Conservation (phyloP, 176 grass and related monocot species). For the Cenchrus americanus region DNA sequence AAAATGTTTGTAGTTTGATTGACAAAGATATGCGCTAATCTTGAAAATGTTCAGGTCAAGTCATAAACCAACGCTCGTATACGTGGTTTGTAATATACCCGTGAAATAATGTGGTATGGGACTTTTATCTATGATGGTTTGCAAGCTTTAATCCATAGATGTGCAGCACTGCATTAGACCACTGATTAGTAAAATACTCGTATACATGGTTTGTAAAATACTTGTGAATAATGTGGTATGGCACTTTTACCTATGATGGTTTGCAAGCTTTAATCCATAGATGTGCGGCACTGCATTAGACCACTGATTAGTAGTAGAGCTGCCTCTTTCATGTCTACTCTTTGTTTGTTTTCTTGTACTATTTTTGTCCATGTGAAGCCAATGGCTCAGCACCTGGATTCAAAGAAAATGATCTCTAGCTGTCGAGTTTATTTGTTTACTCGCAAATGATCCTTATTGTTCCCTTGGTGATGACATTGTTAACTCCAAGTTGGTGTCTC, state of each 20-base stretch:
- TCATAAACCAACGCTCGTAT: neutral
- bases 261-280: neutral
- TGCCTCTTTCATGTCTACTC: neutral
- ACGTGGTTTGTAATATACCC: neutral
- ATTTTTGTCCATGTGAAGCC: neutral
- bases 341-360: slow-evolving; percentile 34
- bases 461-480: slow-evolving; percentile 7
- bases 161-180: neutral
- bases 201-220: neutral
- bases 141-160: neutral
- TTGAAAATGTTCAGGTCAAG: neutral
- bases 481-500: slow-evolving; percentile 17
- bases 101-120: neutral
- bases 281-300: neutral
- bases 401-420: neutral
- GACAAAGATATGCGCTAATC: neutral
- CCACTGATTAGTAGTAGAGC: slow-evolving; percentile 2
- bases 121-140: neutral
- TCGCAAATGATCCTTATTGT: neutral
- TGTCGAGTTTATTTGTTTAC: neutral
- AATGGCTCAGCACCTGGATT: slow-evolving; percentile 2
- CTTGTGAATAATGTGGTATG: neutral
- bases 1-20: neutral
- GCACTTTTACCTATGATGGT: neutral
- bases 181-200: neutral